Evolutionary conservation across 768 basidiomycete species (phyloP), one percentile per base, ranked within the genome.

Genomic region (Tulasnella sp.): DNA sequence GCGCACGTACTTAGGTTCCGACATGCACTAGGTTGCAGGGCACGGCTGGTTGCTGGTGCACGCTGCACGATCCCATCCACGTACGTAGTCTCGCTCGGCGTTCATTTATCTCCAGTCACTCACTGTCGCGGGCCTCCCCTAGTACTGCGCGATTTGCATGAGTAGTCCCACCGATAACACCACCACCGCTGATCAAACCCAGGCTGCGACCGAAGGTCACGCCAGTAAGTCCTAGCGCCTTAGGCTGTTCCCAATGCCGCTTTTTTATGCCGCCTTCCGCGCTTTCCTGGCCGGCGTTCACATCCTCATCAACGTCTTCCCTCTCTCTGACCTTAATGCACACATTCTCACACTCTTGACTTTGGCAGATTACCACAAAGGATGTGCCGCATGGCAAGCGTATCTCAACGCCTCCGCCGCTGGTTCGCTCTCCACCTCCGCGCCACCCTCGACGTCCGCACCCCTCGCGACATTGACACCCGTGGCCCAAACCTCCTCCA

Each of bases 71-170:
- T 59, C 29, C 42, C 11, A 17, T 71, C 34, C 69, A 71, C 16
- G 69, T 71, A 71, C 47, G 69, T 63, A 7, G 17, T 16, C 29
- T 11, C 16, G 8, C 40, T 40, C 39, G 9, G 7, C 34, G 34
- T 35, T 67, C 8, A 11, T 35, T 8, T 62, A n/a, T 6, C 59
- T 22, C 42, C 12, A 8, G 32, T 35, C 32, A 29, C 63, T 37
- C 34, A 64, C 29, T 22, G 22, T 17, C 32, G 39, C n/a, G 26
- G n/a, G 6, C 26, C 6, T 26, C 19, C 35, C 11, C n/a, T 32
- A 70, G 69, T 70, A 70, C 26, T 70, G 69, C 40, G 69, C 69
- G 2, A 36, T 62, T 7, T 70, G 69, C 32, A 70, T 70, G 69
- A 59, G 6, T 42, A 70, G 44, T 29, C 69, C 69, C 12, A 62